Conservation (phyloP, 176 grass and related monocot species). For the Pontederia paniculata region DNA sequence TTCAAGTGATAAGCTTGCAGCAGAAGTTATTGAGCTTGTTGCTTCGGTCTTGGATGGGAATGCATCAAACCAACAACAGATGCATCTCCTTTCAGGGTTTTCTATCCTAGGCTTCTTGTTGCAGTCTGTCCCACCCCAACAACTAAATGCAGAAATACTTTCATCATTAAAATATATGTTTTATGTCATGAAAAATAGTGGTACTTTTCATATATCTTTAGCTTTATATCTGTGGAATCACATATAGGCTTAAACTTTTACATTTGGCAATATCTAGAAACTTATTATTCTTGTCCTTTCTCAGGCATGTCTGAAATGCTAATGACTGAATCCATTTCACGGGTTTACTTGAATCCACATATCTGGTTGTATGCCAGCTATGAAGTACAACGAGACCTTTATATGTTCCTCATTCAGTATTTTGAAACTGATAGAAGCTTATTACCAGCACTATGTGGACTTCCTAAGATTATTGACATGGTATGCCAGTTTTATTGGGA, state of each 20-base stretch:
- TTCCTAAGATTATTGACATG: conserved; percentile 72
- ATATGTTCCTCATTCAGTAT: conserved; percentile 82
- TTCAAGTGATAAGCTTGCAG: conserved; percentile 46
- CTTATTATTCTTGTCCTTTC: conserved; percentile 19
- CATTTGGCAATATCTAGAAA: conserved; percentile 1
- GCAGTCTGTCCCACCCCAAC: conserved; percentile 63
- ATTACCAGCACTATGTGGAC: conserved; percentile 58
- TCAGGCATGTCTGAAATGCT: conserved; percentile 78
- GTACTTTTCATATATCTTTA: conserved; percentile 12
- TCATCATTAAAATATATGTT: conserved; percentile 79
- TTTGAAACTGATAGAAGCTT: conserved; percentile 60
- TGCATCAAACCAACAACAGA: conserved; percentile 93
- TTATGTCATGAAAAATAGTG: conserved; percentile 54
- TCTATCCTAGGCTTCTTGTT: conserved; percentile 86
- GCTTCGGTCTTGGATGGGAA: conserved; percentile 95
- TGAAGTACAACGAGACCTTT: conserved; percentile 83
- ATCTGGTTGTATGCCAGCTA: conserved; percentile 75
- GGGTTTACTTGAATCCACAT: conserved; percentile 88
- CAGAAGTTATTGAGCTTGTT: conserved; percentile 88
- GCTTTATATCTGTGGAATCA: too few species aligned
- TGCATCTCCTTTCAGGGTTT: conserved; percentile 95
- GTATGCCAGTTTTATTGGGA: conserved; percentile 70
- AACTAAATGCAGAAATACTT: conserved; percentile 75
- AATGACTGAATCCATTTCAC: conserved; percentile 73
- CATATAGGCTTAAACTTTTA: too few species aligned